A percentile compares a stretch with the other conserved stretches of the same genome.
Conservation (phyloP, 768 basidiomycete genomes). For the Amanita rubescens region DNA sequence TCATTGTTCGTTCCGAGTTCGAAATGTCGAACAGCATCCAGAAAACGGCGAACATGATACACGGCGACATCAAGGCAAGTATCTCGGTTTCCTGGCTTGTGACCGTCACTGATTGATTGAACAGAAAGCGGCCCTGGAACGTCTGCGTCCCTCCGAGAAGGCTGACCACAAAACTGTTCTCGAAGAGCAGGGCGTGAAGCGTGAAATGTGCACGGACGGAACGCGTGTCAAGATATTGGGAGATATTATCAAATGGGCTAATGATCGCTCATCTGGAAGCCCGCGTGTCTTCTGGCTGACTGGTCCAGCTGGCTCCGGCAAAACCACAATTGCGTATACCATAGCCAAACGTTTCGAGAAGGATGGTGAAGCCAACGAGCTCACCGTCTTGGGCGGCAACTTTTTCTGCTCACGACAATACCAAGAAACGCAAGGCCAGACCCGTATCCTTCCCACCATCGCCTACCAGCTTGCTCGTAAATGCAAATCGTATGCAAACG, state of each 20-base stretch:
- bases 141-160: too few relatives aligned
- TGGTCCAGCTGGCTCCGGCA: neutral
- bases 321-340: neutral
- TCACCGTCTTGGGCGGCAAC: neutral
- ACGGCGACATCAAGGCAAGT: too few relatives aligned
- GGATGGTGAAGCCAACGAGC: neutral
- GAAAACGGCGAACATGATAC: too few relatives aligned
- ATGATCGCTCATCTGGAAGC: too few relatives aligned
- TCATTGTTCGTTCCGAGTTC: too few relatives aligned
- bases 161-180: too few relatives aligned
- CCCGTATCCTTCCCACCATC: neutral
- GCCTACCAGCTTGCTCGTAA: constrained; percentile 1
- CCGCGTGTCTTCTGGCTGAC: neutral
- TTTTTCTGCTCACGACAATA: constrained; percentile 6
- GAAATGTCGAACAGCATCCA: too few relatives aligned
- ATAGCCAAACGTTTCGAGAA: neutral
- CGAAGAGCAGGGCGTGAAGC: too few relatives aligned
- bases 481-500: neutral
- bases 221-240: neutral
- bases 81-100: too few relatives aligned
- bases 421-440: neutral
- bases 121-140: too few relatives aligned
- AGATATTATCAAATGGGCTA: neutral
- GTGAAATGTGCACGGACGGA: neutral
- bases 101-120: too few relatives aligned